Evolutionary conservation across 805 yeast genomes (phyloP), one percentile per base, ranked within the genome.

Genomic region (Wickerhamiella azyma): DNA sequence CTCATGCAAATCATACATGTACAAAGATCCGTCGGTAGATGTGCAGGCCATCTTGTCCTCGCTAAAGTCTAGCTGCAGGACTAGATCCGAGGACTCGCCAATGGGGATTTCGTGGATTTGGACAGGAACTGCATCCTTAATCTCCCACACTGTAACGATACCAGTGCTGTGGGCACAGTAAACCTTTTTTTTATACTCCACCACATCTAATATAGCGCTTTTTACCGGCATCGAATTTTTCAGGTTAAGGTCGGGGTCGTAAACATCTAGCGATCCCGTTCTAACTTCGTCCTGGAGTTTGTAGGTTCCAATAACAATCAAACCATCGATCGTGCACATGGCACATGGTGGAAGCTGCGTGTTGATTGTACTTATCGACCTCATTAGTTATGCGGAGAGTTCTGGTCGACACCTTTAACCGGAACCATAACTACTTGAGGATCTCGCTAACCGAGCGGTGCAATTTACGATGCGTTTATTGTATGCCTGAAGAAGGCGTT

Each of bases 321-420:
- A 57, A 37, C 76, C 74, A 0, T 56, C 48, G 0, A 82, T 81
- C 43, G 72, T 75, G 9, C 79, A 69, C 3, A 89, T 61, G 38
- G 84, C 79, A 59, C 97, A 92, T 1, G 97, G 96, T 1, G 97
- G 97, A 2, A 77, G 65, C 1, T 65, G 61, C 0, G 89, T 42
- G 18, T 42, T 42, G 16, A 42, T 14, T 6, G 35, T 26, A 13
- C 26, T 42, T 36, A 41, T 14, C 21, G 44, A 24, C 32, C 16
- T 28, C 19, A 42, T 24, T 24, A 14, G 16, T 37, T 42, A 35
- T 36, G 26, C 19, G 30, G 29, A 30, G 29, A 11, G 50, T 46
- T 3, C 29, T 71, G 33, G 67, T 69, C 0, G 78, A 74, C 50
- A 64, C 61, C 14, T 69, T 59, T 55, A 62, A 64, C 14, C 58